Evolutionary conservation across 2,329 filamentous ascomycete species (phyloP).

Genomic region (Trichophyton verrucosum): DNA sequence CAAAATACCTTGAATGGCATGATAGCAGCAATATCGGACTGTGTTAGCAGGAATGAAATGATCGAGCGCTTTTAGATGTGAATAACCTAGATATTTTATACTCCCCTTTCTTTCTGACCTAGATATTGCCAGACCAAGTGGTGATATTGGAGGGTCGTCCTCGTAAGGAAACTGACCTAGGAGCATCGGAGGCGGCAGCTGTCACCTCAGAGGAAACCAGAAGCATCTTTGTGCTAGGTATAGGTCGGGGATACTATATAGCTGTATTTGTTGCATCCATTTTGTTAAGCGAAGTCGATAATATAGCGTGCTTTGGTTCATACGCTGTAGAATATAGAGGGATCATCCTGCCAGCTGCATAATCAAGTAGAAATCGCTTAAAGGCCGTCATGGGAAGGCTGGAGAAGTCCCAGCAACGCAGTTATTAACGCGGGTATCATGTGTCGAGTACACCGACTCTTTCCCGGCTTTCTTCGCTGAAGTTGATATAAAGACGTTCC

Average conservation of each 20-base stretch:
- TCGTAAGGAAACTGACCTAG: neutral
- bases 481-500: neutral
- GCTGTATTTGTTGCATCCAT: neutral
- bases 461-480: neutral
- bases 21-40: too few relatives aligned
- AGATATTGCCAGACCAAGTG: neutral
- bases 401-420: neutral
- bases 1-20: too few relatives aligned
- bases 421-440: neutral
- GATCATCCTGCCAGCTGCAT: neutral
- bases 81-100: neutral
- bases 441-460: neutral
- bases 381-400: neutral
- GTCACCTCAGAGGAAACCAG: neutral
- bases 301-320: neutral
- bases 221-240: neutral
- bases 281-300: neutral
- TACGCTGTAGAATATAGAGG: neutral
- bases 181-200: neutral
- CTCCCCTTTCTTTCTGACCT: neutral
- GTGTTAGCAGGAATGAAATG: too few relatives aligned
- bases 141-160: neutral
- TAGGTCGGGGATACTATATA: neutral
- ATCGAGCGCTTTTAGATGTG: too few relatives aligned
- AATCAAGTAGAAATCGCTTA: neutral